A percentile compares a stretch with the other conserved stretches of the same genome.
Evolutionary conservation across 768 basidiomycete species (phyloP).

Genomic region (Lanmaoa rubissima): DNA sequence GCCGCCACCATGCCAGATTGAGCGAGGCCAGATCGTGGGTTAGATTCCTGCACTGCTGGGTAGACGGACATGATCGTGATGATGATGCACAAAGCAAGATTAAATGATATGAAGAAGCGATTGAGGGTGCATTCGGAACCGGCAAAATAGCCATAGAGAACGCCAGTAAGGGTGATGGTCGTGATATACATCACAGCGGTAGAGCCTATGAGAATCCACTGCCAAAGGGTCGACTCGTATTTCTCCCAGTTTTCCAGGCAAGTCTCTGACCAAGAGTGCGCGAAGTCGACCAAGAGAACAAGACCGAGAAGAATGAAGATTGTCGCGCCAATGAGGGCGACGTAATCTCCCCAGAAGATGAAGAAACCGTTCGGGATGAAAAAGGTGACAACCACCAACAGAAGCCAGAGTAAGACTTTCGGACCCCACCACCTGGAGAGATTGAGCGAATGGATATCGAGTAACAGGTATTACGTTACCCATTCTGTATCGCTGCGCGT

Average conservation of each 20-base stretch:
- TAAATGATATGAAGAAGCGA: conserved; percentile 96
- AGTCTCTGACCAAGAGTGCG: conserved; percentile 97
- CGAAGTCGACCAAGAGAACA: conserved; percentile 96
- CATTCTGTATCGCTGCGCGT: conserved; percentile 95
- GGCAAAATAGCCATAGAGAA: conserved; percentile 92
- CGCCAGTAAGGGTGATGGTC: conserved; percentile 79
- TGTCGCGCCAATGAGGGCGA: conserved; percentile 87
- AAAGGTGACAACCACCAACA: conserved; percentile 80
- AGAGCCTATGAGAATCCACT: conserved; percentile 91
- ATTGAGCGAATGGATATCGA: conserved; percentile 14
- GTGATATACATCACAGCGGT: conserved; percentile 86
- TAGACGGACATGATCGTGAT: conserved; percentile 82
- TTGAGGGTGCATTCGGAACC: conserved; percentile 85
- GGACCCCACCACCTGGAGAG: conserved; percentile 93
- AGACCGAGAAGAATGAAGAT: conserved; percentile 96
- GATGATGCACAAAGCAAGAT: conserved; percentile 75
- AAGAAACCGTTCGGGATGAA: conserved; percentile 97
- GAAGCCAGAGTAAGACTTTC: conserved; percentile 85
- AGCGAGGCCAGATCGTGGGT: conserved; percentile 91
- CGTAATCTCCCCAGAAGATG: conserved; percentile 96
- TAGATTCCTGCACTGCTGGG: conserved; percentile 85
- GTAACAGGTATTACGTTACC: conserved; percentile 46
- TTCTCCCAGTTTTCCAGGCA: conserved; percentile 96
- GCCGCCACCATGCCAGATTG: conserved; percentile 97
- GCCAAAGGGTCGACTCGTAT: conserved; percentile 86